Percentiles rank a stretch among this genome's conserved stretches.
Conservation (phyloP, 73 alveolate genomes). For the Blepharisma stoltei region DNA sequence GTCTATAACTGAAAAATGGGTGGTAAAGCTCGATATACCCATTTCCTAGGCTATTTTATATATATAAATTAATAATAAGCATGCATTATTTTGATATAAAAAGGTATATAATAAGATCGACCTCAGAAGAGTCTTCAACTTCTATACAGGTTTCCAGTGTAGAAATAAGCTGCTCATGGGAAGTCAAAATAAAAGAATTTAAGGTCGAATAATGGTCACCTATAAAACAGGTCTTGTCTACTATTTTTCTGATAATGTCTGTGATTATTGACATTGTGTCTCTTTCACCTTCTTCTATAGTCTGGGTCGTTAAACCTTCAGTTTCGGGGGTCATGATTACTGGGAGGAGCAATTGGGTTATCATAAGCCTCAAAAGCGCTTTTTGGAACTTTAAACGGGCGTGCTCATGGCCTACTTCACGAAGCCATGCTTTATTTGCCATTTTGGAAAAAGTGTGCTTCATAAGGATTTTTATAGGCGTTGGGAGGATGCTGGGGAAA, state of each 20-base stretch:
- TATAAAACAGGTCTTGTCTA: not conserved
- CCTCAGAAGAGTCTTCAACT: constrained; percentile 14
- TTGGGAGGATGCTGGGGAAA: not conserved
- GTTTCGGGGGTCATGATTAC: constrained; percentile 7
- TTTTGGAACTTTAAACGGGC: not conserved
- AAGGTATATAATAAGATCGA: constrained; percentile 15
- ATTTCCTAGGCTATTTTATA: too few relatives aligned
- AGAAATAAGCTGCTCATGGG: not conserved
- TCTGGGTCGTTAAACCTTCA: not conserved
- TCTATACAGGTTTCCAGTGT: constrained; percentile 11
- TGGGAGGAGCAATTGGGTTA: constrained; percentile 4
- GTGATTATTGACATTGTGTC: not conserved
- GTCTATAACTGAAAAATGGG: not conserved
- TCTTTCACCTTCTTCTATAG: not conserved
- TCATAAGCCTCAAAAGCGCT: not conserved
- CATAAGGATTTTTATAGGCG: constrained; percentile 8
- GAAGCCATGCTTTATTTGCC: constrained; percentile 19
- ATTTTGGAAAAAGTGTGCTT: constrained; percentile 11
- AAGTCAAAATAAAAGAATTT: not conserved
- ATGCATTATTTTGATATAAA: too few relatives aligned
- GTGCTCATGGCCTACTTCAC: not conserved
- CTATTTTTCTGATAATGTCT: not conserved
- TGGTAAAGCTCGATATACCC: not conserved
- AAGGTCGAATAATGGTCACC: not conserved
- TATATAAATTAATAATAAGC: too few relatives aligned